Percentiles rank a stretch among this genome's conserved stretches.
Conservation (phyloP, 257 asterid genomes). For the Misopates orontium region DNA sequence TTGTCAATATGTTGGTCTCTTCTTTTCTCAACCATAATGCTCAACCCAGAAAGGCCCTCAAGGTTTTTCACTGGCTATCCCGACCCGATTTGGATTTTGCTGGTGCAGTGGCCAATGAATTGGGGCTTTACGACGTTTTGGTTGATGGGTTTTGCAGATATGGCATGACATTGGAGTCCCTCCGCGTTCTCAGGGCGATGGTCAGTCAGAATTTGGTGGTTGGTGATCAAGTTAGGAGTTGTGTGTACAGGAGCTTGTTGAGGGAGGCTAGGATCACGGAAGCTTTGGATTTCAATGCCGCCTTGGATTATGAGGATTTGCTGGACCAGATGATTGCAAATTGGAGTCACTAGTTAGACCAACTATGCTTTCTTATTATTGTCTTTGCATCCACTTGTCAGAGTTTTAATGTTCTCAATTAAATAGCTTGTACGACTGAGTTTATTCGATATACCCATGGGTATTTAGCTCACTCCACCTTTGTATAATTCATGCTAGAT, state of each 20-base stretch:
- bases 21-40: conserved; percentile 33
- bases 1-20: conserved; percentile 38
- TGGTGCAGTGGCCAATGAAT: conserved; percentile 27
- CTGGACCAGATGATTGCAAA: conserved; percentile 44
- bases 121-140: conserved; percentile 38
- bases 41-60: conserved; percentile 45
- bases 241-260: conserved; percentile 47
- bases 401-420: too few species aligned
- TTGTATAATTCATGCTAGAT: too few species aligned
- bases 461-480: too few species aligned
- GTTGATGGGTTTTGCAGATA: conserved; percentile 47
- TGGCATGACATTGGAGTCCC: conserved; percentile 44
- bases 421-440: too few species aligned
- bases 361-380: too few species aligned
- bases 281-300: conserved; percentile 45
- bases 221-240: conserved; percentile 33
- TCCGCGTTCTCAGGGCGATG: conserved; percentile 54
- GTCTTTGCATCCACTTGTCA: too few species aligned
- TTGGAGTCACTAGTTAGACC: conserved; percentile 44
- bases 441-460: too few species aligned
- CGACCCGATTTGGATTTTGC: conserved; percentile 44
- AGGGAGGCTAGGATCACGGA: conserved; percentile 68
- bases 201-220: conserved; percentile 38
- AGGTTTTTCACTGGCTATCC: conserved; percentile 52
- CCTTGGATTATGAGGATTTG: conserved; percentile 28